Evolutionary conservation across 2,329 filamentous ascomycete genomes (phyloP).

Genomic region (Colletotrichum sp.): DNA sequence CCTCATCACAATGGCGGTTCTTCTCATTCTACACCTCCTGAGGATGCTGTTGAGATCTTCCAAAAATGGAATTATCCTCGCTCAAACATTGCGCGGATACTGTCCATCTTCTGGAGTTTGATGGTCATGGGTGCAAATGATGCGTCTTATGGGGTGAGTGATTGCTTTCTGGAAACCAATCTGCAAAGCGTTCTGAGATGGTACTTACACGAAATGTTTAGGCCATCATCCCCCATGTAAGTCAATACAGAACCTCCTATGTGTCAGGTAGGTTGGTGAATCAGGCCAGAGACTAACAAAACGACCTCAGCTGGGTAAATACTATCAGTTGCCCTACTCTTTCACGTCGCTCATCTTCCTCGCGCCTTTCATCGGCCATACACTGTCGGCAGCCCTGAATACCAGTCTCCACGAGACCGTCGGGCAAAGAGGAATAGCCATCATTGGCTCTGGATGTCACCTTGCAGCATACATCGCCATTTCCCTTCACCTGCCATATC

Average conservation of each 20-base stretch:
- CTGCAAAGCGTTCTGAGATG: not conserved
- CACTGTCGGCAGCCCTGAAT: slow-evolving; percentile 65
- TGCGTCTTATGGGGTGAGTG: slow-evolving; percentile 65
- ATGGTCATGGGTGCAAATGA: slow-evolving; percentile 73
- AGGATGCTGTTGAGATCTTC: slow-evolving; percentile 16
- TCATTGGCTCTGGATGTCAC: slow-evolving; percentile 67
- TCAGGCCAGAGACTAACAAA: not conserved
- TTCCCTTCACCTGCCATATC: slow-evolving; percentile 71
- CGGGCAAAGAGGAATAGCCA: slow-evolving; percentile 74
- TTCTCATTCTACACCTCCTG: not conserved
- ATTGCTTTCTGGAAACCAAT: not conserved
- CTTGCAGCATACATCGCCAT: slow-evolving; percentile 69
- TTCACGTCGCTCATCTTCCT: slow-evolving; percentile 71
- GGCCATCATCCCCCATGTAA: slow-evolving; percentile 43
- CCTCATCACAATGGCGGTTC: not conserved
- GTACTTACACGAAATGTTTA: slow-evolving; percentile 15
- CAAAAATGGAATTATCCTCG: slow-evolving; percentile 69
- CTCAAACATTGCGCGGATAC: slow-evolving; percentile 62
- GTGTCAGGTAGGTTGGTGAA: not conserved
- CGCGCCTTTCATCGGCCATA: slow-evolving; percentile 69
- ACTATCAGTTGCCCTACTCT: slow-evolving; percentile 66
- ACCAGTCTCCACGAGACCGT: slow-evolving; percentile 66
- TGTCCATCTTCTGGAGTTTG: slow-evolving; percentile 65
- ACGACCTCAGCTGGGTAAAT: slow-evolving; percentile 28
- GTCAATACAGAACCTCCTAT: not conserved